These are phyloP conservation scores for Deinandra increscens DNA, from an alignment of 129 eudicot species.

Conservation along the genomic window DNA sequence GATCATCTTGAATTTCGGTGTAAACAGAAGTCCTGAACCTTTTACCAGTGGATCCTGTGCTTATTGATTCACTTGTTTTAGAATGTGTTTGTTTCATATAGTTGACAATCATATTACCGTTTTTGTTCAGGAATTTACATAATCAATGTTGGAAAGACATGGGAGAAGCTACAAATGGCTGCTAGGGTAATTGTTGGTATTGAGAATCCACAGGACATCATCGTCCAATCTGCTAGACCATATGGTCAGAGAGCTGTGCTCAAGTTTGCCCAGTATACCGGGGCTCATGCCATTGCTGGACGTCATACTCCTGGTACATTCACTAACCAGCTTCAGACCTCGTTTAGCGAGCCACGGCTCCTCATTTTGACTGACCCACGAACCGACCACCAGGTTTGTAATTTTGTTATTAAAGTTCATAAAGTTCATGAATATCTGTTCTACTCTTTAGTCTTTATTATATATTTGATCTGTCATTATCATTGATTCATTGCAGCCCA, in stretches of 20 bases:
- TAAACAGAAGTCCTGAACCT: too few relatives aligned
- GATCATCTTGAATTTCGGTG: too few relatives aligned
- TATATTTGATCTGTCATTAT: background rate
- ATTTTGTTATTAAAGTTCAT: background rate
- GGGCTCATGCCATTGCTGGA: constrained; percentile 65
- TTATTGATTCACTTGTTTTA: background rate
- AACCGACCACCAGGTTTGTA: constrained; percentile 64
- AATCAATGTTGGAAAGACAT: constrained; percentile 63
- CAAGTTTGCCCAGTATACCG: constrained; percentile 74
- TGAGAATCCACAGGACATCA: constrained; percentile 76
- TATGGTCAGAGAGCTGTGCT: constrained; percentile 79
- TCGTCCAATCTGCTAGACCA: constrained; percentile 80
- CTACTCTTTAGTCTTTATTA: background rate
- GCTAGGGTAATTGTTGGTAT: constrained; percentile 80
- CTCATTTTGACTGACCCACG: constrained; percentile 72
- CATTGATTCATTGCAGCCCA: constrained; percentile 44
- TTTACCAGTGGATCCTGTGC: background rate
- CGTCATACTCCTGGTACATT: constrained; percentile 82
- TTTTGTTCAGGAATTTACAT: constrained; percentile 47
- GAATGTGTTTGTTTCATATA: background rate
- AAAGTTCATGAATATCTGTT: background rate
- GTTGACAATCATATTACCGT: too few relatives aligned
- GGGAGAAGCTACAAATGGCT: constrained; percentile 81
- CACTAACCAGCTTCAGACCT: constrained; percentile 75
- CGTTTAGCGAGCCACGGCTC: constrained; percentile 73